These are phyloP conservation scores for Ustilago trichophora DNA, from an alignment of 1,284 basidiomycete genomes.

Conservation along the genomic window DNA sequence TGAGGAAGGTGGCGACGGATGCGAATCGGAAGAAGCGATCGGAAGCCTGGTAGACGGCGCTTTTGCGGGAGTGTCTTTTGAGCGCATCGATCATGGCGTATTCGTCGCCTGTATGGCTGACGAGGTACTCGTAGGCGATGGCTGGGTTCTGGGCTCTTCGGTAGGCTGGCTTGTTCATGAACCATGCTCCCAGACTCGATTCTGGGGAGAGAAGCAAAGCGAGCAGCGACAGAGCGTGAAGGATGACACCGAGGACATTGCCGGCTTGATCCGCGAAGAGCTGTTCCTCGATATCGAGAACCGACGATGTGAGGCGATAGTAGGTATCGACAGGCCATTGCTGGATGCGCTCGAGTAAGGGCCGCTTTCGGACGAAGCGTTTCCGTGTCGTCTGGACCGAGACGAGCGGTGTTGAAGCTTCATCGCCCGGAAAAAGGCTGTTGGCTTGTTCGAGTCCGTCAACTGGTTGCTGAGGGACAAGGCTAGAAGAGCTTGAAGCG, in stretches of 20 bases:
- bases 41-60: slow-evolving; percentile 26
- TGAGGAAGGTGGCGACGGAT: slow-evolving; percentile 23
- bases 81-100: slow-evolving; percentile 44
- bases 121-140: slow-evolving; percentile 44
- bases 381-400: slow-evolving; percentile 4
- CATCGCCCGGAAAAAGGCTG: neutral
- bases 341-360: slow-evolving; percentile 30
- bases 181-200: slow-evolving; percentile 33
- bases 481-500: slow-evolving; percentile 3
- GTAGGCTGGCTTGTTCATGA: slow-evolving; percentile 39
- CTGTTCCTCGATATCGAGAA: slow-evolving; percentile 40
- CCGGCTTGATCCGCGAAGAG: slow-evolving; percentile 42
- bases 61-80: slow-evolving; percentile 32
- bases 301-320: slow-evolving; percentile 17
- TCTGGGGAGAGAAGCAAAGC: slow-evolving; percentile 43
- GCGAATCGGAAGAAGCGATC: slow-evolving; percentile 42
- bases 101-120: slow-evolving; percentile 43
- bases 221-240: slow-evolving; percentile 36
- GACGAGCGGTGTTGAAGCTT: neutral
- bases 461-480: neutral
- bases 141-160: slow-evolving; percentile 41
- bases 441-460: too few species aligned
- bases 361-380: slow-evolving; percentile 30
- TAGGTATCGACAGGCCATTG: slow-evolving; percentile 40
- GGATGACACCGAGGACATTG: slow-evolving; percentile 31